Evolutionary conservation across 495 filamentous ascomycete species (phyloP).

Genomic region (Thermothielavioides terrestris): DNA sequence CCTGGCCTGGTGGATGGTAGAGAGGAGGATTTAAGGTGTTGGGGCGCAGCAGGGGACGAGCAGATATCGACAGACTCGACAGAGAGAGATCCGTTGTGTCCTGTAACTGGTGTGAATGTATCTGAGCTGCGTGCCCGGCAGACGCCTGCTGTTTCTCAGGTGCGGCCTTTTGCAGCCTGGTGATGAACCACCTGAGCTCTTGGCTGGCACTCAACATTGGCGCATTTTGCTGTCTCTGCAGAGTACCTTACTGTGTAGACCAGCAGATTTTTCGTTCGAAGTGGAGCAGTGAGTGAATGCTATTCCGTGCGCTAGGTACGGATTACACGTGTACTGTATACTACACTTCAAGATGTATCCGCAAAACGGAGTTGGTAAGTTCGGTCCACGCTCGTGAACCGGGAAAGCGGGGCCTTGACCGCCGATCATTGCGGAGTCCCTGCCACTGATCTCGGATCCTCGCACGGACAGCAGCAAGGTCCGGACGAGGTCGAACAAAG

Average conservation of each 20-base stretch:
- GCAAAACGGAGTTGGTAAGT: background rate
- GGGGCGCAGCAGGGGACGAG: conserved; percentile 16
- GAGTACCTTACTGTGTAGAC: too few species aligned
- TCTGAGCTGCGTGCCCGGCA: background rate
- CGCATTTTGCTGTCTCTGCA: background rate
- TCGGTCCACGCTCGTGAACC: conserved; percentile 1
- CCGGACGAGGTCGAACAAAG: too few species aligned
- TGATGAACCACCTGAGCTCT: background rate
- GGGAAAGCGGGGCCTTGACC: conserved; percentile 16
- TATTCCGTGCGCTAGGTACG: too few species aligned
- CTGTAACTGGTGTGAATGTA: background rate
- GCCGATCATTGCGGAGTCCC: background rate
- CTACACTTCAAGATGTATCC: too few species aligned
- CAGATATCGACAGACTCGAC: background rate
- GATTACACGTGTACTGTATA: too few species aligned
- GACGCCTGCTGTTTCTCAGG: background rate
- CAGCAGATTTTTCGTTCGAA: too few species aligned
- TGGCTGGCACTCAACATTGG: background rate
- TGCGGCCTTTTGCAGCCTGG: too few species aligned
- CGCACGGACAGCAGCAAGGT: background rate
- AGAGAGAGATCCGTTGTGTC: too few species aligned
- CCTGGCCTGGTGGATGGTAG: background rate
- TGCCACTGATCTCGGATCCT: background rate
- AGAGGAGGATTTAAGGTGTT: conserved; percentile 23
- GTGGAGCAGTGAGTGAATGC: too few species aligned